Evolutionary conservation across 805 yeast genomes (phyloP), one percentile per base, ranked within the genome.

Genomic region (Candida insectalens): DNA sequence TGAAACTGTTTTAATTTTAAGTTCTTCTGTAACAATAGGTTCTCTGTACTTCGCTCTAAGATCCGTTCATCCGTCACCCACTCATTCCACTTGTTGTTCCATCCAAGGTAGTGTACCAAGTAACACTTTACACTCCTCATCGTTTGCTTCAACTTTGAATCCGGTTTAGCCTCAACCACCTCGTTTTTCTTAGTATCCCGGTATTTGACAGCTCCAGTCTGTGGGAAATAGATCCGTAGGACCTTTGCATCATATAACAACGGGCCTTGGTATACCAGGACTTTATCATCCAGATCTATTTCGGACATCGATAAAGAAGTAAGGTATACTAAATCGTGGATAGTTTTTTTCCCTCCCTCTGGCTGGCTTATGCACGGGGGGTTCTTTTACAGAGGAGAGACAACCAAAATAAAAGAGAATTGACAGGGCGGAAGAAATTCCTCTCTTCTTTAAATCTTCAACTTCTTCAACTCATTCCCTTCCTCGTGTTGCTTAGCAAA

Each of bases 11-110:
- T n/a, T n/a, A n/a, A 59, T 38, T 71, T 71, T 42, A 83, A 57
- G 40, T 71, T 77, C 43, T 75, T 71, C 54, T 79, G 83, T 33
- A 74, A 57, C 32, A 67, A 60, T 34, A 80, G 45, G 47, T 82
- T 85, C 42, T 80, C 94, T 20, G 74, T 78, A 32, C 69, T 81
- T 49, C 65, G 66, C 41, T 74, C 79, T 48, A 83, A 62, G 5
- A 89, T 69, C 23, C 97, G 60, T 26, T 73, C 77, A 6, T 58
- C 55, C 1, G 71, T 69, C 1, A 89, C 89, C 98, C 98, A 89
- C 55, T 89, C 98, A 52, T 89, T 97, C 95, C 96, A 89, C 38
- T 87, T 77, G 13, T 78, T 58, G 49, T 88, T 89, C 98, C 98
- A 89, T 3, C 98, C 97, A 45, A 79, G 81, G 57, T 89, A 89